These are phyloP conservation scores for Phytophthora palmivora DNA, from an alignment of 352 stramenopile species.

Conservation along the genomic window DNA sequence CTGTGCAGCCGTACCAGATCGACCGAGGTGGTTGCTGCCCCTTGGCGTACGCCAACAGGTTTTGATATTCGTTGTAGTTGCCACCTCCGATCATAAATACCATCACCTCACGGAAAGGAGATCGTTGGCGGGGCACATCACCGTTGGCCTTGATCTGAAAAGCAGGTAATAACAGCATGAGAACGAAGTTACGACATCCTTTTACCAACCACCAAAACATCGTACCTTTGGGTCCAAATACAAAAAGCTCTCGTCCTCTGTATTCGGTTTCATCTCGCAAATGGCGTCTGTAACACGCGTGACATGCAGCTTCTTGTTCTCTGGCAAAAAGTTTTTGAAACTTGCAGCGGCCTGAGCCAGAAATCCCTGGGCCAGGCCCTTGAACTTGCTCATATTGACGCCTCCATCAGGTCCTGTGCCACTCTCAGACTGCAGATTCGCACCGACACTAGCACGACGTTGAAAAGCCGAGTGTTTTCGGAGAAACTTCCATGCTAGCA, in stretches of 20 bases:
- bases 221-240: slow-evolving; percentile 86
- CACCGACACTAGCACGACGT: slow-evolving; percentile 74
- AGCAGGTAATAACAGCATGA: slow-evolving; percentile 10
- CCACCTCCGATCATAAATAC: slow-evolving; percentile 90
- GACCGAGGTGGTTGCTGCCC: slow-evolving; percentile 66
- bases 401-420: slow-evolving; percentile 37
- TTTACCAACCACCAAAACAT: not conserved
- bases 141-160: slow-evolving; percentile 74
- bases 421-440: slow-evolving; percentile 46
- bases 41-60: slow-evolving; percentile 85
- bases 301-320: slow-evolving; percentile 90
- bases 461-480: slow-evolving; percentile 87
- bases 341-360: slow-evolving; percentile 80
- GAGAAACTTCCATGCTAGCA: slow-evolving; percentile 79
- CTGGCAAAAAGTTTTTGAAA: slow-evolving; percentile 88
- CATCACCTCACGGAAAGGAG: slow-evolving; percentile 83
- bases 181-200: not conserved
- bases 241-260: slow-evolving; percentile 84
- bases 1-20: slow-evolving; percentile 91
- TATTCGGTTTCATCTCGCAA: slow-evolving; percentile 82
- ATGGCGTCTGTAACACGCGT: slow-evolving; percentile 85
- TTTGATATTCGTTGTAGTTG: slow-evolving; percentile 92
- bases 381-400: slow-evolving; percentile 87
- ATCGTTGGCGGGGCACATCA: slow-evolving; percentile 75
- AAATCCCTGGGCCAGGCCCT: slow-evolving; percentile 83